Evolutionary conservation across 805 yeast genomes (phyloP), one percentile per base, ranked within the genome.

Genomic region (Maudiozyma bulderi): DNA sequence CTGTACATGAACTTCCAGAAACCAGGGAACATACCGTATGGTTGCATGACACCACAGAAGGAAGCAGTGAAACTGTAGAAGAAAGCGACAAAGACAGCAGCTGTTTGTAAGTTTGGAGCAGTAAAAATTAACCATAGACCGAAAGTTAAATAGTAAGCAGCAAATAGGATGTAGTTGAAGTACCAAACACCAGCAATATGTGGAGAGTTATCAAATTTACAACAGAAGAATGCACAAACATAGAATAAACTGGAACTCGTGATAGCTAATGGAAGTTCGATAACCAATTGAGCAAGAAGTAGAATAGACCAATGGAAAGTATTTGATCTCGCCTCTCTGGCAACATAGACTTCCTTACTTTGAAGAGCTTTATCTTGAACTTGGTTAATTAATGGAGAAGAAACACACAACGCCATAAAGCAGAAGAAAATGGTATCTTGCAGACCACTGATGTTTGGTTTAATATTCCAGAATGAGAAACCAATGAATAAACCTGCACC

Each of bases 1-100:
- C 85, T 71, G 70, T 81, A 82, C 84, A 82, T 78, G 67, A 81
- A 82, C 30, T 72, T 69, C 86, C 86, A 86, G 70, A 86, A 86
- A 1, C 84, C 78, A 13, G 93, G 91, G 79, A 79, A 65, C 58
- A 71, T 47, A 57, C 58, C 15, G 64, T 69, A 59, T 58, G 70
- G 54, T 54, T 58, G 61, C 61, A 63, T 61, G 43, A 68, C 68
- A 63, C 71, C 71, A 64, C 70, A 65, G 57, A 67, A 67, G 8
- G 66, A 57, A 46, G 67, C 62, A 48, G 65, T 56, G 40, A 66
- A 59, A 46, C 69, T 58, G 46, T 64, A 59, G 30, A 66, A 54
- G 44, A 66, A 68, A 34, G 84, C 76, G 31, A 76, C 71, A 32
- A 83, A 68, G 45, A 82, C 82, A 41, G 80, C 76, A 10, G 90